Base-by-base conservation (phyloP, 164 flowering plant species). In the Paratinospora sagittata region DNA sequence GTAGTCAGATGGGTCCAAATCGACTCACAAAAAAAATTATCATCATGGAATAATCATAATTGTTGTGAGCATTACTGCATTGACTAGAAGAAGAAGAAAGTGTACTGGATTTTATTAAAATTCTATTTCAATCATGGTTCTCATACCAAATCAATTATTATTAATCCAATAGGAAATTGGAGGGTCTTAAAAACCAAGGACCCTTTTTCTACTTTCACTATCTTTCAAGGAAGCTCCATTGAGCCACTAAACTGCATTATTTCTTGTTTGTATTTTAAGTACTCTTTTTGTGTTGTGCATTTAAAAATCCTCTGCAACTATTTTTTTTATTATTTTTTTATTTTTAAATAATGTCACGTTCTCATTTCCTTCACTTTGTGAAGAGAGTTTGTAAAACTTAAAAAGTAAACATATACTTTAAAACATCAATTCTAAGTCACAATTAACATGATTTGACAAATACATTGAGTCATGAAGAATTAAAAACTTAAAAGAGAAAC, bases 191-290 rank as follows among this genome's bases (percentile, higher is more conserved):
- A 52, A 19, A 16, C 58, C 3, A 1, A 21, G 19, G 16, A 19
- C 58, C 16, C 21, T 30, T 63, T 37, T 27, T 71, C 69, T 65
- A 36, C 47, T 34, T 11, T 65, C 47, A 52, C 58, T 16, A 52
- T 52, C 21, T 52, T 52, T 52, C 58, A 52, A 3, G 58, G 58
- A 52, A 6, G 58, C 58, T 52, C 58, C 58, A 52, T 52, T 16
- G 58, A 52, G 58, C 58, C 58, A 52, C 58, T 52, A 17, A 52
- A 52, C n/a, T n/a, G n/a, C n/a, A n/a, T n/a, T n/a, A n/a, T n/a
- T n/a, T n/a, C n/a, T n/a, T n/a, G n/a, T n/a, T n/a, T n/a, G n/a
- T n/a, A n/a, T n/a, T n/a, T n/a, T n/a, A n/a, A 52, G n/a, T 16
- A 11, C 4, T 43, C 3, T 43, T 43, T 43, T n/a, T n/a, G n/a